phyloP scores from a whole-genome alignment of 2,329 filamentous ascomycete species.

The Coniochaeta sp. region DNA sequence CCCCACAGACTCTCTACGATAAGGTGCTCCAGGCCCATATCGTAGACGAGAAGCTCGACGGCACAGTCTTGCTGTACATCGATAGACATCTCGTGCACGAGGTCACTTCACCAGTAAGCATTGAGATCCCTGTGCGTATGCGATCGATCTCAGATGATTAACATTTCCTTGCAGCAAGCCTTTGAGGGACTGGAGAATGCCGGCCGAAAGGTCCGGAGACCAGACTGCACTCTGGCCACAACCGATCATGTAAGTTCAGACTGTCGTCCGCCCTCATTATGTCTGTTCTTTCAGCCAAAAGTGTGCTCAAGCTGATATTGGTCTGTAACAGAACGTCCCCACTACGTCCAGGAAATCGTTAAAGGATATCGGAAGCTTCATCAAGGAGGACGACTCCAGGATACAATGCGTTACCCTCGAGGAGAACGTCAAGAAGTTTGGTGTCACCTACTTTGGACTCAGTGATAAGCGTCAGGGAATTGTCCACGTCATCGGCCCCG shows the following conservation, averaged over 20 bases:
- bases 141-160: background rate
- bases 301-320: constrained; percentile 12
- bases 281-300: background rate
- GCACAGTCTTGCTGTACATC: constrained; percentile 89
- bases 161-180: constrained; percentile 62
- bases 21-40: constrained; percentile 95
- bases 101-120: constrained; percentile 85
- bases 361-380: constrained; percentile 90
- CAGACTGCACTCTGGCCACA: constrained; percentile 93
- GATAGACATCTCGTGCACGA: constrained; percentile 97
- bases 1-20: constrained; percentile 86
- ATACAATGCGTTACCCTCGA: constrained; percentile 93
- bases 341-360: constrained; percentile 85
- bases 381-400: constrained; percentile 89
- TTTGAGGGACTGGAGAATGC: constrained; percentile 94
- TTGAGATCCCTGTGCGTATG: background rate
- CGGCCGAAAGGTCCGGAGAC: constrained; percentile 77
- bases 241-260: constrained; percentile 80
- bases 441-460: constrained; percentile 93
- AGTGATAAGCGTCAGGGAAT: constrained; percentile 96
- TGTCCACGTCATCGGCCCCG: constrained; percentile 95
- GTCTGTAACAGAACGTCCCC: constrained; percentile 68
- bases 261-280: background rate
- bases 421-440: constrained; percentile 95
- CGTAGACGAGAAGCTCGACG: constrained; percentile 91